Conservation (phyloP, 139 green algal genomes). For the Nannochloris sp. region DNA sequence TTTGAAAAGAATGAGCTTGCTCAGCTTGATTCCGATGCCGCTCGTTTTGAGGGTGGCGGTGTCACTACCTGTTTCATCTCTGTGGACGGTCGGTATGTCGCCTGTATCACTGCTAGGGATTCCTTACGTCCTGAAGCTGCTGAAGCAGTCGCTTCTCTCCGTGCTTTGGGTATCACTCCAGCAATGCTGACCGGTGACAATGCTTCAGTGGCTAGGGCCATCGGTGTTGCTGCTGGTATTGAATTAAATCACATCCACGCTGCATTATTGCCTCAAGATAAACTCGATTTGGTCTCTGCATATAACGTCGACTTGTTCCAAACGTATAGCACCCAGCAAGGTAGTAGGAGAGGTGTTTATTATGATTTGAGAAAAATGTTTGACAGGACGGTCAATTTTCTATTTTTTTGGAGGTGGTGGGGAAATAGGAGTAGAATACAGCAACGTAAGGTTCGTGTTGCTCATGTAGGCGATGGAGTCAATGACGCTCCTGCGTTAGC, state of each 20-base stretch:
- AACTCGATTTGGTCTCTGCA: slow-evolving; percentile 16
- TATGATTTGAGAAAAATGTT: slow-evolving; percentile 19
- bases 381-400: background rate
- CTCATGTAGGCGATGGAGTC: slow-evolving; percentile 95
- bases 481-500: slow-evolving; percentile 96
- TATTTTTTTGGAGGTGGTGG: background rate
- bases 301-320: background rate
- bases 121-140: slow-evolving; percentile 17
- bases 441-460: slow-evolving; percentile 49
- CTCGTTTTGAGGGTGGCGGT: background rate
- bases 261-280: slow-evolving; percentile 48
- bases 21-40: background rate
- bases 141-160: slow-evolving; percentile 23
- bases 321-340: background rate
- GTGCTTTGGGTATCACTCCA: slow-evolving; percentile 37
- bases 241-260: slow-evolving; percentile 30
- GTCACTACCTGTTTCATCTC: slow-evolving; percentile 18
- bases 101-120: slow-evolving; percentile 7
- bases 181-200: slow-evolving; percentile 82
- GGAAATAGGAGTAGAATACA: slow-evolving; percentile 5
- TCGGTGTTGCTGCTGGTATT: slow-evolving; percentile 56
- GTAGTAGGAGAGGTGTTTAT: background rate
- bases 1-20: background rate
- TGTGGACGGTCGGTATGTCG: slow-evolving; percentile 9
- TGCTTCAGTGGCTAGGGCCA: slow-evolving; percentile 57